Conservation (phyloP, 345 rosid genomes). For the Eucalyptus camaldulensis region DNA sequence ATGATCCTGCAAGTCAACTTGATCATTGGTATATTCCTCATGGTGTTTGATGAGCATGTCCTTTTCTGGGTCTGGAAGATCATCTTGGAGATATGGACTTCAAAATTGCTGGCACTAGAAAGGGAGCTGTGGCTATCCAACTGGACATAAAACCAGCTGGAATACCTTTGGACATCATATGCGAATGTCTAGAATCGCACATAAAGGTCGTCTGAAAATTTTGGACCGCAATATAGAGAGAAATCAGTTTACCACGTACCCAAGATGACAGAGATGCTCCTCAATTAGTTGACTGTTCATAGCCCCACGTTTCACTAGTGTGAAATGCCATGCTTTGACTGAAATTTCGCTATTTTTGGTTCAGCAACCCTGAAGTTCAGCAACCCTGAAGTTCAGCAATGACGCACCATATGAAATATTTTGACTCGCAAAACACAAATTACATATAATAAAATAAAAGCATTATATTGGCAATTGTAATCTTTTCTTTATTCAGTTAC, state of each 20-base stretch:
- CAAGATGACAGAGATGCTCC: slow-evolving; percentile 41
- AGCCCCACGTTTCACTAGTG: not conserved
- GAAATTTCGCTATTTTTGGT: slow-evolving; percentile 1
- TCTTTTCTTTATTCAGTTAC: too few species aligned
- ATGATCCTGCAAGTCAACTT: not conserved
- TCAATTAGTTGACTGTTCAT: slow-evolving; percentile 29
- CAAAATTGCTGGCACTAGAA: slow-evolving; percentile 89
- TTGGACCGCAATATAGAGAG: slow-evolving; percentile 69
- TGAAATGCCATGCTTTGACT: not conserved
- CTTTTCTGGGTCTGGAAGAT: slow-evolving; percentile 75
- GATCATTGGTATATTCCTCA: not conserved
- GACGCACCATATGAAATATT: slow-evolving; percentile 17
- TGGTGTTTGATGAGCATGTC: not conserved
- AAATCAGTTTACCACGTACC: slow-evolving; percentile 52
- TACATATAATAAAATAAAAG: too few species aligned
- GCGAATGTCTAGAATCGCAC: slow-evolving; percentile 79
- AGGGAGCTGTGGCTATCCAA: slow-evolving; percentile 81
- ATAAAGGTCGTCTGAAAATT: slow-evolving; percentile 77
- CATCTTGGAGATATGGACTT: slow-evolving; percentile 98
- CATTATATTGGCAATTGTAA: too few species aligned
- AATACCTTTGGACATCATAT: slow-evolving; percentile 81
- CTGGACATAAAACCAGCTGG: slow-evolving; percentile 98
- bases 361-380: slow-evolving; percentile 64
- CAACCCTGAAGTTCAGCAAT: slow-evolving; percentile 67
- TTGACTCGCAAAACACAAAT: too few species aligned